Base-by-base conservation (phyloP, 768 basidiomycete genomes). In the Leccinum disarticulatum region DNA sequence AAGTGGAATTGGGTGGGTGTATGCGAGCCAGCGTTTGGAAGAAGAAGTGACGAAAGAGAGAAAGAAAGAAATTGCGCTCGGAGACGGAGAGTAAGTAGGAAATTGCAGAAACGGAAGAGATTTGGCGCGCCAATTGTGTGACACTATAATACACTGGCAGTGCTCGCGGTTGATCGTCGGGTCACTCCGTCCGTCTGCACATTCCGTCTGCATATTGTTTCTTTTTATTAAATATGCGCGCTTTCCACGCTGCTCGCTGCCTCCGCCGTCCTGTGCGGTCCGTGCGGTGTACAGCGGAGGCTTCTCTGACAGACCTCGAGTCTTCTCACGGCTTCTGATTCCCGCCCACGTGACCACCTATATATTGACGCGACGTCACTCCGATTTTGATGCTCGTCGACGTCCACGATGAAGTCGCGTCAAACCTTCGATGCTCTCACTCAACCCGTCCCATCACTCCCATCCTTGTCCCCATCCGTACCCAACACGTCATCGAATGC, bases 401-500 rank as follows among this genome's bases (percentile, higher is more conserved):
- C 61, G 22, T 31, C 58, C 61, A 63, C 47, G 58, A 71, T 69
- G 69, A 58, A 9, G 50, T n/a, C 62, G 6, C 57, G 27, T 43
- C 60, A 68, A 30, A 59, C 56, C 6, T 47, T 63, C 48, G 71
- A 71, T 15, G 49, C 4, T 17, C 64, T 61, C 51, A 75, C 73
- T 2, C 73, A 75, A 52, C 74, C 71, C 36, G 62, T 75, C 4
- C 63, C 69, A 0, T 73, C 73, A 4, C 60, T 49, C n/a, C 71
- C 64, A 8, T 58, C 72, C 3, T 50, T 56, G 36, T 53, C 72
- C 30, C 55, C 51, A 1, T 61, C 64, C 33, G 2, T 30, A 4
- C 35, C 56, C 0, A 49, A 58, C n/a, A 49, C 63, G 3, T 66
- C 64, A 6, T 56, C 56, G 35, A 73, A 74, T 80, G 75, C 87